These are phyloP conservation scores for Penicillium cosmopolitanum DNA, from an alignment of 495 filamentous ascomycete species.

Conservation along the genomic window DNA sequence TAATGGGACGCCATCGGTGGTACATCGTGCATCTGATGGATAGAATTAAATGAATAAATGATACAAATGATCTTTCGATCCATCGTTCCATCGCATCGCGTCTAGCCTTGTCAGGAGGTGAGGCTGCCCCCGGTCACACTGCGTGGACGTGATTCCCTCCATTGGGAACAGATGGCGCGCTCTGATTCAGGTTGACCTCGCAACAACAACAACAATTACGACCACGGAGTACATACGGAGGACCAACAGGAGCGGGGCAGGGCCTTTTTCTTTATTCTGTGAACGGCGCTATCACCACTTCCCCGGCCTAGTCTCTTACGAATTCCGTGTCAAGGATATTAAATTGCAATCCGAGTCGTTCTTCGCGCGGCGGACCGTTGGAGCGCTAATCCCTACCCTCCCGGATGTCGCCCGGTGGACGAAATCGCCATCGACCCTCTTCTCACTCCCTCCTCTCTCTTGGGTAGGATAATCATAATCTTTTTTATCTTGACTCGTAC, in stretches of 20 bases:
- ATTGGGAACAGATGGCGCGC: constrained; percentile 24
- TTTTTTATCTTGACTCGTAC: background rate
- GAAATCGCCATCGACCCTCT: background rate
- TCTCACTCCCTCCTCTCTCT: background rate
- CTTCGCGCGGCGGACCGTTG: background rate
- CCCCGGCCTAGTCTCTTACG: constrained; percentile 1
- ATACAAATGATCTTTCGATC: background rate
- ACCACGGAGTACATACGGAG: background rate
- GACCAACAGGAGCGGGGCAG: background rate
- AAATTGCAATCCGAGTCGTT: background rate
- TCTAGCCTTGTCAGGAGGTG: background rate
- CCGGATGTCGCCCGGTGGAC: constrained; percentile 8
- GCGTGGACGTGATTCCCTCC: background rate
- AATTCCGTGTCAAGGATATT: constrained; percentile 2
- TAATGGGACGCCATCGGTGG: constrained; percentile 3
- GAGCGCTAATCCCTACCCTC: background rate
- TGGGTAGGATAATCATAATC: background rate
- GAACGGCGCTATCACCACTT: background rate
- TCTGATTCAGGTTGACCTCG: constrained; percentile 7
- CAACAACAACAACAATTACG: background rate
- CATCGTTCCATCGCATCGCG: background rate
- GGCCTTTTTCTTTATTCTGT: constrained; percentile 2
- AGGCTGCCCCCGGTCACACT: background rate
- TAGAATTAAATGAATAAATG: background rate
- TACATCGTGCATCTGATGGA: constrained; percentile 4